Base-by-base conservation (phyloP, 139 green algal genomes). In the Marvania coccoides region DNA sequence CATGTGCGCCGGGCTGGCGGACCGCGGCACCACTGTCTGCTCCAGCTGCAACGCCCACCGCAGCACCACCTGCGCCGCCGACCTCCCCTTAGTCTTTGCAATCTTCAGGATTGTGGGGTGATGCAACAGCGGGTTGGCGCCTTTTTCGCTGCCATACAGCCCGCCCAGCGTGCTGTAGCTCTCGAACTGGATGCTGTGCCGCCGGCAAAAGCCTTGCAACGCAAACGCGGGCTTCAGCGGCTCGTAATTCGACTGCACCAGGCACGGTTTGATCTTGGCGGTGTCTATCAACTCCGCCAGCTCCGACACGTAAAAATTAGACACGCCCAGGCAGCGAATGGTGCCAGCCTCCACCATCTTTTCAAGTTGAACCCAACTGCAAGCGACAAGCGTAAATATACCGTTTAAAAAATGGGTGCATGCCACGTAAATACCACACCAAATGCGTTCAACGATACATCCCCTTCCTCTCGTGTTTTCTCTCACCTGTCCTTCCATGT, bases 241-340 rank as follows among this genome's bases (percentile, higher is more conserved):
- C 15, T 82, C 74, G 15, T 55, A 83, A 63, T 81, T 69, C 9
- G 61, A 59, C 74, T 91, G 81, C 51, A 95, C 67, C 33, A 93
- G 71, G 9, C 79, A 71, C 2, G 85, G 85, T 58, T 76, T 79
- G 12, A 93, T 67, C 26, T 48, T 45, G 0, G 86, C 79, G 2
- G 79, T 55, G 2, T 46, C 36, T 47, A 88, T 60, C 60, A 95
- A 78, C 80, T 82, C 61, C 12, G 29, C 6, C 59, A 95, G 62
- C 67, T 95, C 61, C 5, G 63, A 30, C 2, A 85, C 10, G 15
- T 79, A 62, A 70, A 95, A 95, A 70, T 95, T 95, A 71, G 72
- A 87, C 6, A 93, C 83, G 13, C 87, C 87, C n/a, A 90, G 85
- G n/a, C 78, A 74, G 0, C 81, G 75, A 31, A 80, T 66, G 38